Evolutionary conservation across 805 yeast species (phyloP).

Genomic region (Teunomyces cretensis): DNA sequence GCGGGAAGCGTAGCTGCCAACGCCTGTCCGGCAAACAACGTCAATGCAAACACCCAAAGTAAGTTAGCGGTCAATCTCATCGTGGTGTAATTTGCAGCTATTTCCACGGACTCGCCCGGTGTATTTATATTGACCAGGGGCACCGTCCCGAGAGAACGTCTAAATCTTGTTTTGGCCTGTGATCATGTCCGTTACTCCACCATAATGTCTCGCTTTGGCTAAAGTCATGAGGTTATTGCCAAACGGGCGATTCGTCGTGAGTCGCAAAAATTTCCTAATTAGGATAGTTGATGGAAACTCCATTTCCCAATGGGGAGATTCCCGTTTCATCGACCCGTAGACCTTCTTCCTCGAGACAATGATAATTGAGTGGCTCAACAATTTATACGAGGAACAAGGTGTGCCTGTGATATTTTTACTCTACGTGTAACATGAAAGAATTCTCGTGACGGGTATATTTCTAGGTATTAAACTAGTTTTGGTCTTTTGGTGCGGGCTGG

Average conservation of each 20-base stretch:
- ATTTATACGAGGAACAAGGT: too few species aligned
- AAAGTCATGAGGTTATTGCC: too few species aligned
- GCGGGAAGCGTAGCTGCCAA: not conserved
- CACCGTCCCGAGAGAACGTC: not conserved
- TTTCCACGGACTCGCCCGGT: too few species aligned
- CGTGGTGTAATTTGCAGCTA: not conserved
- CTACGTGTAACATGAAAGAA: too few species aligned
- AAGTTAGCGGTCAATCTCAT: constrained; percentile 1
- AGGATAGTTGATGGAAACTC: not conserved
- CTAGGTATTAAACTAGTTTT: not conserved
- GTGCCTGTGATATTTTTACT: not conserved
- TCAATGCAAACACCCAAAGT: not conserved
- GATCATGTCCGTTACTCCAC: too few species aligned
- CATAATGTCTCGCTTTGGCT: too few species aligned
- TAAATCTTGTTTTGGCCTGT: too few species aligned
- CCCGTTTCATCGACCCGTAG: too few species aligned
- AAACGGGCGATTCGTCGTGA: not conserved
- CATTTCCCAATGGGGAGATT: not conserved
- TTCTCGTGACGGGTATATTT: not conserved
- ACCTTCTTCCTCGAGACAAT: not conserved
- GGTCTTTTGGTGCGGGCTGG: not conserved
- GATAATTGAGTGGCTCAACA: not conserved
- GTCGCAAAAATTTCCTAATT: constrained; percentile 2
- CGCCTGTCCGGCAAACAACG: not conserved
- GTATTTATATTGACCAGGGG: too few species aligned